Percentiles rank a stretch among this genome's conserved stretches.
phyloP scores from a whole-genome alignment of 257 asterid species.

The Penstemon newberryi region DNA sequence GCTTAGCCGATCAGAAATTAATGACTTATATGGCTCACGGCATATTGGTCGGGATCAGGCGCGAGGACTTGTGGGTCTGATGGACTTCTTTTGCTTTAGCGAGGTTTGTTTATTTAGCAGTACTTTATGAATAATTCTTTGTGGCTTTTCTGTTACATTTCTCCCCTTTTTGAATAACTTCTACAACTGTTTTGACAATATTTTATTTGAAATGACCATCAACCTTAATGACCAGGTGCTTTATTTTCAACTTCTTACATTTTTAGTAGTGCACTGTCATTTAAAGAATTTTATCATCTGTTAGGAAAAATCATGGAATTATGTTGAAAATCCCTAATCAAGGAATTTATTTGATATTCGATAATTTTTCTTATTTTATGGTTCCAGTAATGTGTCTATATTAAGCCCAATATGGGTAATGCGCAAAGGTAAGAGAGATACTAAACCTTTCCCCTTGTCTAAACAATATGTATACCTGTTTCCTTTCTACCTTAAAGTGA shows the following conservation, averaged over 20 bases:
- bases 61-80: slow-evolving; percentile 78
- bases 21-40: slow-evolving; percentile 77
- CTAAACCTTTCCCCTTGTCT: too few relatives aligned
- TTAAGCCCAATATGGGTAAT: too few relatives aligned
- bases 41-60: slow-evolving; percentile 96
- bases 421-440: too few relatives aligned
- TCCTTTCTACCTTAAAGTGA: too few relatives aligned
- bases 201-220: background rate
- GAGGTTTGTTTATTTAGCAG: slow-evolving; percentile 60
- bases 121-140: slow-evolving; percentile 12
- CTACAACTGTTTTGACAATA: background rate
- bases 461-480: too few relatives aligned
- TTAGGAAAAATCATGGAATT: too few relatives aligned
- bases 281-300: too few relatives aligned
- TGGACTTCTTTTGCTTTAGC: slow-evolving; percentile 98
- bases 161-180: background rate
- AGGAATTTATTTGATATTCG: too few relatives aligned
- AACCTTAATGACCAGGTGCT: background rate
- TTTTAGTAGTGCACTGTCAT: background rate
- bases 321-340: too few relatives aligned
- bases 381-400: too few relatives aligned
- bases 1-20: slow-evolving; percentile 77
- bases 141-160: slow-evolving; percentile 13
- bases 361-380: too few relatives aligned
- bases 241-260: background rate